Conservation (phyloP, 306 rosid genomes). For the Rubus idaeus region DNA sequence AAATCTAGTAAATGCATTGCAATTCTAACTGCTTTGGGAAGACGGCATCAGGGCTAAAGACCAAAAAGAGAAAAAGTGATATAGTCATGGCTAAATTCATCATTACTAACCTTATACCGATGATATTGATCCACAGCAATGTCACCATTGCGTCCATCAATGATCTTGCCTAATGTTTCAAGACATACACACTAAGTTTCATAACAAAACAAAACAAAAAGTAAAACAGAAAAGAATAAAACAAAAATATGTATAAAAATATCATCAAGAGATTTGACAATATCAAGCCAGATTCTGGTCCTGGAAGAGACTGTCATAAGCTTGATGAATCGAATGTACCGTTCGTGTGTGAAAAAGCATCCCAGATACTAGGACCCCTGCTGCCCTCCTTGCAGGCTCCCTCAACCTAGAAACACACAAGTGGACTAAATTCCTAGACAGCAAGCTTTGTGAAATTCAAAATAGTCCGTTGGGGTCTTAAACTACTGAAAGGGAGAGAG, state of each 20-base stretch:
- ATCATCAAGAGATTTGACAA: neutral
- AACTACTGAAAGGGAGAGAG: slow-evolving; percentile 8
- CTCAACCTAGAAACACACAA: slow-evolving; percentile 63
- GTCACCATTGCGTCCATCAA: slow-evolving; percentile 81
- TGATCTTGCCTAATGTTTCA: slow-evolving; percentile 57
- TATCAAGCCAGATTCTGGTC: neutral
- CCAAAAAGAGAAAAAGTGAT: slow-evolving; percentile 7
- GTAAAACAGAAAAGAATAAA: neutral
- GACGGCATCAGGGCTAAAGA: neutral
- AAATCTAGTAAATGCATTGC: slow-evolving; percentile 1
- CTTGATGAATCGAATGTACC: slow-evolving; percentile 37
- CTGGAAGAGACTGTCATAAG: slow-evolving; percentile 8
- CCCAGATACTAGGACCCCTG: slow-evolving; percentile 88
- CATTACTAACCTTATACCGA: slow-evolving; percentile 65
- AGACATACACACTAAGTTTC: slow-evolving; percentile 16
- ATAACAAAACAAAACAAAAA: slow-evolving; percentile 9
- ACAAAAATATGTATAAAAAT: neutral
- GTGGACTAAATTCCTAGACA: slow-evolving; percentile 16
- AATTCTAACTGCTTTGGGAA: neutral
- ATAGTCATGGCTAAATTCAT: slow-evolving; percentile 1
- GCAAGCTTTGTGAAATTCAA: slow-evolving; percentile 7
- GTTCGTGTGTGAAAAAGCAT: slow-evolving; percentile 69
- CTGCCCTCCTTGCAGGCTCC: slow-evolving; percentile 80
- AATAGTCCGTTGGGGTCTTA: neutral
- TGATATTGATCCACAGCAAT: slow-evolving; percentile 92